These are phyloP conservation scores for Solanum hybrid DNA, from an alignment of 305 asterid genomes.

Conservation along the genomic window DNA sequence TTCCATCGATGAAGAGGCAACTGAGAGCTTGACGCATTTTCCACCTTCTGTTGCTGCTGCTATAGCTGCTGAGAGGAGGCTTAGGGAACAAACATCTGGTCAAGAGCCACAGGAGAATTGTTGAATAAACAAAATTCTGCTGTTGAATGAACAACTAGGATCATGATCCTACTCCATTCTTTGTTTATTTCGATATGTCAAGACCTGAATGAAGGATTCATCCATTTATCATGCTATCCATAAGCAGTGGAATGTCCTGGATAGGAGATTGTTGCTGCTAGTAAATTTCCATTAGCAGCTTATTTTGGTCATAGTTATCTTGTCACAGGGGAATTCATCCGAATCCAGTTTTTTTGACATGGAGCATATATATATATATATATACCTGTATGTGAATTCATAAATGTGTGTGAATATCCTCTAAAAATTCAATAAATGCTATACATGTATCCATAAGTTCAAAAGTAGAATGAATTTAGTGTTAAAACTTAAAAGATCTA, in stretches of 20 bases:
- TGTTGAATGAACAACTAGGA: background rate
- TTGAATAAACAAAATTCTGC: background rate
- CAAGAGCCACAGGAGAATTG: background rate
- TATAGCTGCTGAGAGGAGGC: slow-evolving; percentile 82
- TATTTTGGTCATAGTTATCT: background rate
- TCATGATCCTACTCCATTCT: background rate
- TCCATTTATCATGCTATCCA: background rate
- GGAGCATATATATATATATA: background rate
- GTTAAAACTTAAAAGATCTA: background rate
- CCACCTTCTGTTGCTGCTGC: slow-evolving; percentile 90
- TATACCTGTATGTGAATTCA: background rate
- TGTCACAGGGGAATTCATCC: background rate
- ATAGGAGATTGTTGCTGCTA: background rate
- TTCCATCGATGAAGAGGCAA: slow-evolving; percentile 21
- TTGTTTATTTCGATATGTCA: background rate
- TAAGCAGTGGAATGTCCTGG: background rate
- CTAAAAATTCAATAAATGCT: background rate
- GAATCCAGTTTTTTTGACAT: no score
- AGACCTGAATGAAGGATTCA: background rate
- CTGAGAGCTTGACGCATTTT: slow-evolving; percentile 54
- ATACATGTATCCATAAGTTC: background rate
- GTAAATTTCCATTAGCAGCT: background rate
- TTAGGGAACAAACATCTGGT: slow-evolving; percentile 24
- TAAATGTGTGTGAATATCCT: background rate
- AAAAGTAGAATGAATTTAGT: background rate